Percentiles rank a stretch among this genome's conserved stretches.
Conservation (phyloP, 2,329 filamentous ascomycete genomes). For the Aspergillus transmontanensis region DNA sequence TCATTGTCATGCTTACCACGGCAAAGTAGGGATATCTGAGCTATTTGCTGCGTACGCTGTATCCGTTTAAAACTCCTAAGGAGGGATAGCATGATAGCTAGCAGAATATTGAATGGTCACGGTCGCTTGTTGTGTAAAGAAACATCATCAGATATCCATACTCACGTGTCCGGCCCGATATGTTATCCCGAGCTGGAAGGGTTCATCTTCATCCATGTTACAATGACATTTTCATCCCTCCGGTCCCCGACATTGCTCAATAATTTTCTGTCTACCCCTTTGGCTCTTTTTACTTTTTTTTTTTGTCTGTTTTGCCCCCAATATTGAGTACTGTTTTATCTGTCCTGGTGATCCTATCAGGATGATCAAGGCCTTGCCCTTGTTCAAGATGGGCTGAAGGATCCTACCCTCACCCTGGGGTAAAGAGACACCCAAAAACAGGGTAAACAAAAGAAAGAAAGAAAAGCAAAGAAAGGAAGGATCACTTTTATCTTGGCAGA, state of each 20-base stretch:
- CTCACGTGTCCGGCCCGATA: neutral
- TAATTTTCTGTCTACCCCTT: neutral
- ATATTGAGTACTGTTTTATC: neutral
- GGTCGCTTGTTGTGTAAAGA: neutral
- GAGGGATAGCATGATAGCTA: neutral
- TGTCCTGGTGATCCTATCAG: neutral
- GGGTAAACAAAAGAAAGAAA: neutral
- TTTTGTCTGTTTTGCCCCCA: neutral
- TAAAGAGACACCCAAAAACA: neutral
- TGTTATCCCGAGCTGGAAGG: neutral
- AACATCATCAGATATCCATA: neutral
- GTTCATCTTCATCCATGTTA: neutral
- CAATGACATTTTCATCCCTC: neutral
- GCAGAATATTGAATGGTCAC: neutral
- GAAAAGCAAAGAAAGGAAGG: neutral
- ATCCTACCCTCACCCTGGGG: neutral
- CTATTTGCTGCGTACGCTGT: neutral
- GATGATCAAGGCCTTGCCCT: neutral
- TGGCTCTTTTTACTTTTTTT: neutral
- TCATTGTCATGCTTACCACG: neutral
- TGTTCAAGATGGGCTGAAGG: neutral
- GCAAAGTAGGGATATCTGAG: constrained; percentile 2
- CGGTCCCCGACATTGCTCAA: neutral
- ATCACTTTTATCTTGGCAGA: neutral
- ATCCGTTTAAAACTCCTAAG: neutral